A percentile compares a stretch with the other conserved stretches of the same genome.
Conservation (phyloP, 768 basidiomycete genomes). For the Cystofilobasidium capitatum region DNA sequence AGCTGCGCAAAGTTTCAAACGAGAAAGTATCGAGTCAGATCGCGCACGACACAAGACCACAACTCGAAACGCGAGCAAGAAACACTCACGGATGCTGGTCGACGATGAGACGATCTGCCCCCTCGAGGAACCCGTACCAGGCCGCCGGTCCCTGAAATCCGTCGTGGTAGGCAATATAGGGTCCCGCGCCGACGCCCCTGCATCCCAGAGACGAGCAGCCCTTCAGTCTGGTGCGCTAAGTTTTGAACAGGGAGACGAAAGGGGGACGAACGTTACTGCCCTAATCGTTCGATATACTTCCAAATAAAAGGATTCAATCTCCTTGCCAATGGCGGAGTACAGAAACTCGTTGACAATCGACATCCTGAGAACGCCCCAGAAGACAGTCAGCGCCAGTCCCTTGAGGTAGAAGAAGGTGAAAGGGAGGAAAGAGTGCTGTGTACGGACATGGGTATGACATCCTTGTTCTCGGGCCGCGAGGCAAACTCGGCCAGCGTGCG, state of each 20-base stretch:
- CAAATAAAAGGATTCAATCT: constrained; percentile 47
- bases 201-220: neutral
- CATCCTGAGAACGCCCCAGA: constrained; percentile 42
- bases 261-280: constrained; percentile 25
- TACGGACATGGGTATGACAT: constrained; percentile 58
- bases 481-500: constrained; percentile 86
- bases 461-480: constrained; percentile 69
- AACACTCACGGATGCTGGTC: constrained; percentile 49
- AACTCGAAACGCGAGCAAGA: too few relatives aligned
- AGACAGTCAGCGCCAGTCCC: neutral
- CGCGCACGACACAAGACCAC: too few relatives aligned
- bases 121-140: constrained; percentile 65
- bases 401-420: neutral
- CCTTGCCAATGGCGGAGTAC: constrained; percentile 50
- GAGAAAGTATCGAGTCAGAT: neutral
- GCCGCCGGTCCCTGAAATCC: constrained; percentile 41
- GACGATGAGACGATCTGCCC: constrained; percentile 69
- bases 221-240: neutral
- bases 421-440: neutral
- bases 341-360: constrained; percentile 78
- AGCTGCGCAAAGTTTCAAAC: constrained; percentile 11
- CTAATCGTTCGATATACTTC: constrained; percentile 78
- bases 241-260: neutral
- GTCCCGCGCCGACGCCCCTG: constrained; percentile 74
- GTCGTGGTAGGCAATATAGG: constrained; percentile 50